Evolutionary conservation across 31 red algal genomes (phyloP).

Genomic region (Asparagopsis taxiformis): DNA sequence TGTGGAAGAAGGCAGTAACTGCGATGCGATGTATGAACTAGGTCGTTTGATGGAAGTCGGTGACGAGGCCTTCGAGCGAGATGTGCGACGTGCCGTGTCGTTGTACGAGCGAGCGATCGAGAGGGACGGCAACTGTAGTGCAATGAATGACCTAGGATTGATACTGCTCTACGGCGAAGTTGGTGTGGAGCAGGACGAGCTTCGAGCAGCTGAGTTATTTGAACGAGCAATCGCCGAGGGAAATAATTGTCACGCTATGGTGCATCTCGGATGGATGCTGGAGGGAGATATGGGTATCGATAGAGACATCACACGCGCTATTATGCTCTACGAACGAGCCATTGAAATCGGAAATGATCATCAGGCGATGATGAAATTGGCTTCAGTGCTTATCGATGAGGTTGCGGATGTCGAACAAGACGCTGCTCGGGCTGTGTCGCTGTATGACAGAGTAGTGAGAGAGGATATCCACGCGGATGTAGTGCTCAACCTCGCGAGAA

Average conservation of each 20-base stretch:
- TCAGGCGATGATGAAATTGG: constrained; percentile 17
- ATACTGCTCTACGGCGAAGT: constrained; percentile 39
- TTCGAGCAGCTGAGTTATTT: constrained; percentile 25
- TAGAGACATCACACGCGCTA: constrained; percentile 11
- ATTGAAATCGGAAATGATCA: constrained; percentile 45
- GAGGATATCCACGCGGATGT: too few relatives aligned
- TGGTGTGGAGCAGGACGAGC: constrained; percentile 22
- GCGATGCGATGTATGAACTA: too few relatives aligned
- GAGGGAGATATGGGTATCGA: constrained; percentile 20
- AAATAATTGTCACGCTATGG: constrained; percentile 47
- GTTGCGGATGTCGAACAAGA: constrained; percentile 23
- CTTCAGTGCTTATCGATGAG: constrained; percentile 26
- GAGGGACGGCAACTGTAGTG: constrained; percentile 13
- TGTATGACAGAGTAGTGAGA: too few relatives aligned
- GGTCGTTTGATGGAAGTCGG: too few relatives aligned
- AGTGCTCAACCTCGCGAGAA: too few relatives aligned
- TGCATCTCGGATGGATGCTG: constrained; percentile 26
- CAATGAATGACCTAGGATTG: constrained; percentile 16
- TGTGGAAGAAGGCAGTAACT: too few relatives aligned
- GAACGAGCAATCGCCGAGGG: constrained; percentile 24
- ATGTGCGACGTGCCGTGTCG: too few relatives aligned
- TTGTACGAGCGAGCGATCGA: too few relatives aligned
- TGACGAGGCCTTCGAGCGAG: too few relatives aligned
- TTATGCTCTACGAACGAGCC: constrained; percentile 36
- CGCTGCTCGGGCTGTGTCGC: constrained; percentile 2